phyloP scores from a whole-genome alignment of 345 rosid species.

The Brassica incana region DNA sequence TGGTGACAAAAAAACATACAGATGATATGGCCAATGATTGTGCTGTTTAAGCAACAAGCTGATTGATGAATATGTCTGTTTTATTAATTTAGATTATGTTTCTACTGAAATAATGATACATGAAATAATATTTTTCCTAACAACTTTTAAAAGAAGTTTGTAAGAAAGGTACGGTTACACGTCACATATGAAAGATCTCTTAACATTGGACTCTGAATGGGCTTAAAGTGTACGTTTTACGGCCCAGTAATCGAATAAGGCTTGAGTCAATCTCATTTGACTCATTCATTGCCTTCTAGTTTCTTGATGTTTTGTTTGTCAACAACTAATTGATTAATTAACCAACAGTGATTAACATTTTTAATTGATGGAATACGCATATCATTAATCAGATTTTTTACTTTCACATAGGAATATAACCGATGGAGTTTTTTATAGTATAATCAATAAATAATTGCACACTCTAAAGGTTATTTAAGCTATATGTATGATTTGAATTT shows the following conservation, averaged over 20 bases:
- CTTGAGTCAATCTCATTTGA: neutral
- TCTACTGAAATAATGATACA: neutral
- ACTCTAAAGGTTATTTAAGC: neutral
- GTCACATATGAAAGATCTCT: neutral
- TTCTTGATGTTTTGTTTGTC: neutral
- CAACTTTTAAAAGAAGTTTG: neutral
- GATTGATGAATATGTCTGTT: neutral
- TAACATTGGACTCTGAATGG: neutral
- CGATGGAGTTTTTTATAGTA: neutral
- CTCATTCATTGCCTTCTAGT: neutral
- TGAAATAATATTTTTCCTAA: neutral
- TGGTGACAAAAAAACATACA: neutral
- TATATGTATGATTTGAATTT: neutral
- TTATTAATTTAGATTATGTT: neutral
- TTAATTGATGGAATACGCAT: neutral
- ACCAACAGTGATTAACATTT: neutral
- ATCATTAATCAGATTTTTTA: neutral
- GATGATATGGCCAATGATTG: neutral
- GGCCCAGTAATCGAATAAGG: neutral
- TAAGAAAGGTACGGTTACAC: neutral
- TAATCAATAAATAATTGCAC: neutral
- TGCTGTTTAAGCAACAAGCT: neutral
- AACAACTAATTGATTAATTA: neutral
- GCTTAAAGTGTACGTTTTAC: neutral
- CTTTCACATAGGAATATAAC: neutral